Conservation (phyloP, 805 yeast genomes). For the Yamadazyma olivae region DNA sequence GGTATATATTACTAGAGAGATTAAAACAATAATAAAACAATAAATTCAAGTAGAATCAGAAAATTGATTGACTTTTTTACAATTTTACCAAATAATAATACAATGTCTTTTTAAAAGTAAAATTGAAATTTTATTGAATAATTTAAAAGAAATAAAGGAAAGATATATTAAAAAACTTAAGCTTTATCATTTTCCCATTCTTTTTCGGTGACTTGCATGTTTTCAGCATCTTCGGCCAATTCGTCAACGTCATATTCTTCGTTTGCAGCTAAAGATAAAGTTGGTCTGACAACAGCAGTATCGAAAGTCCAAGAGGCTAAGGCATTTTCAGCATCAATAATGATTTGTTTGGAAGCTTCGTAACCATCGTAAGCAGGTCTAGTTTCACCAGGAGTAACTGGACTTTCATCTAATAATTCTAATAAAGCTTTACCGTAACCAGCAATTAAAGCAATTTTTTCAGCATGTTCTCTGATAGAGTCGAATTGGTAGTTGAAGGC, state of each 20-base stretch:
- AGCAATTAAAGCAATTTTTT: conserved; percentile 94
- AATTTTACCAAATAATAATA: too few species aligned
- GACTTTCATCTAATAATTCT: conserved; percentile 93
- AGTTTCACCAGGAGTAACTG: conserved; percentile 98
- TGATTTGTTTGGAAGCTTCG: conserved; percentile 96
- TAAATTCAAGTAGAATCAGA: too few species aligned
- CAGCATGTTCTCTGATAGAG: conserved; percentile 90
- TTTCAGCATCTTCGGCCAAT: conserved; percentile 41
- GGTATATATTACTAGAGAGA: too few species aligned
- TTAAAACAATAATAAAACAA: too few species aligned
- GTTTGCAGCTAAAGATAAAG: conserved; percentile 72
- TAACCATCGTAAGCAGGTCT: conserved; percentile 98
- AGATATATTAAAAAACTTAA: too few species aligned
- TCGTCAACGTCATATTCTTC: conserved; percentile 45
- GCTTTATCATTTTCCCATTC: conserved; percentile 1
- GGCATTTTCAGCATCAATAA: conserved; percentile 94
- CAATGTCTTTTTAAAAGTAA: too few species aligned
- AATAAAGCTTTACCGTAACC: conserved; percentile 97
- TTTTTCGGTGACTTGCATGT: conserved; percentile 49
- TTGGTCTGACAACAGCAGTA: conserved; percentile 90
- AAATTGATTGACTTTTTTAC: too few species aligned
- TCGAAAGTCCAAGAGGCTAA: conserved; percentile 96
- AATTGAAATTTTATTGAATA: too few species aligned
- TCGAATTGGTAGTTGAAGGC: conserved; percentile 97
- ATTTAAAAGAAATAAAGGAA: too few species aligned